These are phyloP conservation scores for Fraxinus sp. DNA, from an alignment of 305 asterid species.

Conservation along the genomic window DNA sequence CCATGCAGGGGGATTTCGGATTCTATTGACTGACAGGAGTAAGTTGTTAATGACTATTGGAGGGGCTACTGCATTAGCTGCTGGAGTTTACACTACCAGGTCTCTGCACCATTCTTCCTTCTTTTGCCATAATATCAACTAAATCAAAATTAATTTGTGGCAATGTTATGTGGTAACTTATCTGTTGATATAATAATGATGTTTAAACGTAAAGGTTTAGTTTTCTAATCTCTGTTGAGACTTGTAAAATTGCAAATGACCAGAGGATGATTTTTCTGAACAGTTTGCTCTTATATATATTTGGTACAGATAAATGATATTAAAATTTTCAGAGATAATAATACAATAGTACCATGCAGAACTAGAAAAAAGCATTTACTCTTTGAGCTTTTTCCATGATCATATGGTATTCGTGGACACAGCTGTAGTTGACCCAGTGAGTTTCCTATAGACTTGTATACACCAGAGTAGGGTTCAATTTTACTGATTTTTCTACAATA, in stretches of 20 bases:
- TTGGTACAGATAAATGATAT: not conserved
- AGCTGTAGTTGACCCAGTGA: not conserved
- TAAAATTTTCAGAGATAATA: not conserved
- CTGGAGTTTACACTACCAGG: conserved; percentile 98
- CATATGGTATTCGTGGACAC: not conserved
- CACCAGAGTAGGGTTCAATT: not conserved
- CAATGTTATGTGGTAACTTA: not conserved
- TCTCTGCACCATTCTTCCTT: conserved; percentile 27
- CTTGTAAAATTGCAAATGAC: not conserved
- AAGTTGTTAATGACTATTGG: conserved; percentile 85
- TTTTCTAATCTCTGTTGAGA: not conserved
- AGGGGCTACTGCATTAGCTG: conserved; percentile 97
- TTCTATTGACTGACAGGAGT: conserved; percentile 80
- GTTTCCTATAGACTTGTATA: not conserved
- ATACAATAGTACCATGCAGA: not conserved
- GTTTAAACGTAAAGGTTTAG: not conserved
- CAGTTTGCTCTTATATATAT: not conserved
- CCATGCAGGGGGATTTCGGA: conserved; percentile 73
- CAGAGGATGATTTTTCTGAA: not conserved
- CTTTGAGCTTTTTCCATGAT: not conserved
- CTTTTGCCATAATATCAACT: not conserved
- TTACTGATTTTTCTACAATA: not conserved
- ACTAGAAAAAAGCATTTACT: not conserved
- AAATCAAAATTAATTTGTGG: not conserved
- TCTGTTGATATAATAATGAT: not conserved